Conservation (phyloP, 2,329 filamentous ascomycete genomes). For the Calonectria honghensis region DNA sequence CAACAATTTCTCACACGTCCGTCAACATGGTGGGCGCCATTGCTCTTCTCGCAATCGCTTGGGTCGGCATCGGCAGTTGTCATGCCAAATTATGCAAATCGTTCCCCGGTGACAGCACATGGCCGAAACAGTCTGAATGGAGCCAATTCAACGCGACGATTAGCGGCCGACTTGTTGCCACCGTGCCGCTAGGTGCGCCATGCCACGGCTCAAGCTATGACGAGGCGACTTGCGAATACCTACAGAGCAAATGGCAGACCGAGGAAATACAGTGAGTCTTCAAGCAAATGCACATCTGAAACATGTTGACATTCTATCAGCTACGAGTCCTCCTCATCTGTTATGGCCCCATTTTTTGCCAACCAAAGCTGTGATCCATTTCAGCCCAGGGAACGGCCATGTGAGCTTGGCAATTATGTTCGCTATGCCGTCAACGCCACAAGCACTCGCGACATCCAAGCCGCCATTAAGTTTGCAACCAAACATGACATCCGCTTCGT, state of each 20-base stretch:
- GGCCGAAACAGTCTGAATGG: slow-evolving; percentile 13
- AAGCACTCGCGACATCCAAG: slow-evolving; percentile 55
- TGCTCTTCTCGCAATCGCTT: neutral
- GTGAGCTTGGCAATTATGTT: slow-evolving; percentile 66
- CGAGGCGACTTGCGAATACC: slow-evolving; percentile 62
- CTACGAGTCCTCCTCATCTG: slow-evolving; percentile 60
- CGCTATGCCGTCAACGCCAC: slow-evolving; percentile 62
- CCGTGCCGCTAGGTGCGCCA: slow-evolving; percentile 51
- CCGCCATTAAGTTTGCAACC: slow-evolving; percentile 61
- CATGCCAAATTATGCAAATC: slow-evolving; percentile 4
- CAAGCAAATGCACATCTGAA: neutral
- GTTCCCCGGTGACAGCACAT: slow-evolving; percentile 11
- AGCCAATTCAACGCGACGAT: slow-evolving; percentile 1
- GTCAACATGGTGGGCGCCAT: neutral
- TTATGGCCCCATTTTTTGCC: slow-evolving; percentile 63
- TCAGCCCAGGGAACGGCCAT: slow-evolving; percentile 61
- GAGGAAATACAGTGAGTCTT: slow-evolving; percentile 60
- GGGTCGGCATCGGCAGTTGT: neutral
- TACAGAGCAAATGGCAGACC: slow-evolving; percentile 61
- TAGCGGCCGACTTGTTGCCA: slow-evolving; percentile 6
- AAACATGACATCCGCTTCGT: slow-evolving; percentile 62
- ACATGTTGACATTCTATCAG: neutral
- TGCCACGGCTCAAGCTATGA: slow-evolving; percentile 72
- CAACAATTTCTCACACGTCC: neutral
- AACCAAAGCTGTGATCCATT: slow-evolving; percentile 63